A percentile compares a stretch with the other conserved stretches of the same genome.
phyloP scores from a whole-genome alignment of 2,329 filamentous ascomycete species.

The Pseudovirgaria hyperparasitica region DNA sequence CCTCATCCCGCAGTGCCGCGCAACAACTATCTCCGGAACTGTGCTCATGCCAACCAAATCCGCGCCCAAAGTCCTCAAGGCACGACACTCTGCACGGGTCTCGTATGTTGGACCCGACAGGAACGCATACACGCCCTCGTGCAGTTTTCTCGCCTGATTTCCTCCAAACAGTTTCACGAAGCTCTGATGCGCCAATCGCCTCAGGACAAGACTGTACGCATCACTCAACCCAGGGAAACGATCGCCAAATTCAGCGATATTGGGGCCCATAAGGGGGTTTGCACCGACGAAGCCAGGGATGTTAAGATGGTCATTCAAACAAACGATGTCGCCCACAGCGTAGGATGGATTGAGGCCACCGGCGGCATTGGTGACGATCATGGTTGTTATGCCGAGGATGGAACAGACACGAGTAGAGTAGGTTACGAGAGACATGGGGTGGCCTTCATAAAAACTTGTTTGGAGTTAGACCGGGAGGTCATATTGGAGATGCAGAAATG shows the following conservation, averaged over 20 bases:
- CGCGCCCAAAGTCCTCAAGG: conserved; percentile 48
- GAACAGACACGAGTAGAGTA: conserved; percentile 55
- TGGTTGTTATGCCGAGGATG: conserved; percentile 45
- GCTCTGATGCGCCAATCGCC: conserved; percentile 42
- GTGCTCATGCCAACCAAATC: conserved; percentile 62
- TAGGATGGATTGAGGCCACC: conserved; percentile 53
- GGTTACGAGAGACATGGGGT: conserved; percentile 48
- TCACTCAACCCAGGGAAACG: conserved; percentile 53
- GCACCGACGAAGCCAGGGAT: conserved; percentile 47
- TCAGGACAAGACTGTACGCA: conserved; percentile 50
- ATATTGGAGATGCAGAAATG: background rate
- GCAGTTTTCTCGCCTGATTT: conserved; percentile 38
- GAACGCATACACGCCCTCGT: conserved; percentile 55
- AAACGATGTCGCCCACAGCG: conserved; percentile 50
- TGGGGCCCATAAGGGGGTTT: conserved; percentile 50
- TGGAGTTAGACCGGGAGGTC: no score
- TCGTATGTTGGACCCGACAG: conserved; percentile 54
- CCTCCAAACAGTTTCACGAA: conserved; percentile 39
- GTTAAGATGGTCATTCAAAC: conserved; percentile 56
- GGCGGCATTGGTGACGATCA: conserved; percentile 56
- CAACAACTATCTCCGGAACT: conserved; percentile 54
- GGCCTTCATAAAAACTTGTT: conserved; percentile 60
- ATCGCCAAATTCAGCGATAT: conserved; percentile 47
- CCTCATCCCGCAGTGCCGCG: conserved; percentile 49
- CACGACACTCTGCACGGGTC: conserved; percentile 51